A percentile compares a stretch with the other conserved stretches of the same genome.
phyloP scores from a whole-genome alignment of 805 yeast genomes.

The Torulaspora indica region DNA sequence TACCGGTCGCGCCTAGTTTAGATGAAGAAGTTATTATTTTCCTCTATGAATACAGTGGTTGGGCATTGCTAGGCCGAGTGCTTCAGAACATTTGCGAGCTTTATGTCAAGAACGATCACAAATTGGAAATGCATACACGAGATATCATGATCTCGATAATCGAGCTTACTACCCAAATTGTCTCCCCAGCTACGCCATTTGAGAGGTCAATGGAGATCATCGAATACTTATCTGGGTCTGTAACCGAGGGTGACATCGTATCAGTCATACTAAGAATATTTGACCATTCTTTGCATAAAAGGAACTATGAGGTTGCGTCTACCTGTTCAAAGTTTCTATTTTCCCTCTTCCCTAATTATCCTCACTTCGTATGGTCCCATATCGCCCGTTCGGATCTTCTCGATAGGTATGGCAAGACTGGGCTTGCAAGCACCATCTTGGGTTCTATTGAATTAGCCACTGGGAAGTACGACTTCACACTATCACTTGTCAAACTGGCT shows the following conservation, averaged over 20 bases:
- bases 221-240: constrained; percentile 39
- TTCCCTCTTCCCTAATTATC: constrained; percentile 44
- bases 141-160: constrained; percentile 47
- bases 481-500: constrained; percentile 53
- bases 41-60: constrained; percentile 71
- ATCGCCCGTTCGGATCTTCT: constrained; percentile 62
- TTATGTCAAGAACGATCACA: constrained; percentile 33
- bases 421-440: constrained; percentile 54
- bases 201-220: constrained; percentile 41
- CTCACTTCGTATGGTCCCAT: constrained; percentile 76
- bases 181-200: constrained; percentile 37
- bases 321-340: constrained; percentile 48
- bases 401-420: constrained; percentile 59
- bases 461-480: constrained; percentile 62
- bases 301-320: constrained; percentile 45
- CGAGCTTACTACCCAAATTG: constrained; percentile 46
- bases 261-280: constrained; percentile 62
- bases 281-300: constrained; percentile 59
- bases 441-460: constrained; percentile 69
- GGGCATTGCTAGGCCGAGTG: constrained; percentile 79
- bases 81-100: constrained; percentile 51
- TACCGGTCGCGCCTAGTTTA: constrained; percentile 45
- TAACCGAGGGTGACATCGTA: constrained; percentile 53
- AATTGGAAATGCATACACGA: constrained; percentile 33
- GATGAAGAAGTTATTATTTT: constrained; percentile 51